Evolutionary conservation across 140 eudicot genomes (phyloP).

Genomic region (Erigeron philadelphicus): DNA sequence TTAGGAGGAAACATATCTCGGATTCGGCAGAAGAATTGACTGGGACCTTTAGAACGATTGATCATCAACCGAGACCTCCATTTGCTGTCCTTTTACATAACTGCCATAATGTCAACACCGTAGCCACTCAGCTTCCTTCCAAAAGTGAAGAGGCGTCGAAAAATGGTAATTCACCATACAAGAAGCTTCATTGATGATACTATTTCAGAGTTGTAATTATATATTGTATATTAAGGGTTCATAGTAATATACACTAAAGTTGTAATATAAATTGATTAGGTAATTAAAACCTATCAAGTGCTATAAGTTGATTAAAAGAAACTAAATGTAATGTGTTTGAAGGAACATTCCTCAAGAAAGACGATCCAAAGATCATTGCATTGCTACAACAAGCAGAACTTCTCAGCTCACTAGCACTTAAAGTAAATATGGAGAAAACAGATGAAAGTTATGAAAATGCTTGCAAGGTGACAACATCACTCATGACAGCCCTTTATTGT

Average conservation of each 20-base stretch:
- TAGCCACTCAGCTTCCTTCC: constrained; percentile 33
- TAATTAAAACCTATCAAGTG: background rate
- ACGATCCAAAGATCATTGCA: constrained; percentile 84
- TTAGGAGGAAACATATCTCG: constrained; percentile 53
- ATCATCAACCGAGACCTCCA: constrained; percentile 55
- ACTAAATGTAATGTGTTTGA: constrained; percentile 33
- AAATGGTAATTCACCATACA: constrained; percentile 43
- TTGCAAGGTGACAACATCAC: constrained; percentile 57
- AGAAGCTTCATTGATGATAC: constrained; percentile 6
- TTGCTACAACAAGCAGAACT: constrained; percentile 88
- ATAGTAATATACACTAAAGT: constrained; percentile 9
- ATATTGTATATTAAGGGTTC: constrained; percentile 18
- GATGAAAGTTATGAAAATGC: constrained; percentile 92
- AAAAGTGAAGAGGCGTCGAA: constrained; percentile 33
- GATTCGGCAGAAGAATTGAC: constrained; percentile 35
- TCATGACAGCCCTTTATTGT: constrained; percentile 2
- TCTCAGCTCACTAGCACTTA: constrained; percentile 82
- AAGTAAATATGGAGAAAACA: constrained; percentile 77
- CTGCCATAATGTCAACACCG: constrained; percentile 30
- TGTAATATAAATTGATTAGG: background rate
- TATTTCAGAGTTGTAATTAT: constrained; percentile 15
- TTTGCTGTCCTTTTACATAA: constrained; percentile 66
- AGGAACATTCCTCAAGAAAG: constrained; percentile 86
- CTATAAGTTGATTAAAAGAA: constrained; percentile 18
- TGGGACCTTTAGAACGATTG: constrained; percentile 28